Conservation (phyloP, 371 early-diverging fungal species). For the Mucor sp. region DNA sequence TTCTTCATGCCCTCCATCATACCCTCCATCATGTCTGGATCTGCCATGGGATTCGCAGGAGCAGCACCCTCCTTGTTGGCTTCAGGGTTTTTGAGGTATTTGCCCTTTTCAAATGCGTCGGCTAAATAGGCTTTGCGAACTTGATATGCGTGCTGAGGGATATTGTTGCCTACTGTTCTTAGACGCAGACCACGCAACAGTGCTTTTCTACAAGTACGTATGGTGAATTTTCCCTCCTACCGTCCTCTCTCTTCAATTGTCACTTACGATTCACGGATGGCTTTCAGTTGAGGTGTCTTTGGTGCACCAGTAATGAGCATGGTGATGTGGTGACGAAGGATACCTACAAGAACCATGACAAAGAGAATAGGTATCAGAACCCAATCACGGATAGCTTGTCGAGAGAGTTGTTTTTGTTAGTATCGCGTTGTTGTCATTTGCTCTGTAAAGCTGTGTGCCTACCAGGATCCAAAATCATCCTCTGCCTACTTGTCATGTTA, state of each 20-base stretch:
- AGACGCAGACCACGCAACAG: slow-evolving; percentile 74
- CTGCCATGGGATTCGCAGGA: slow-evolving; percentile 82
- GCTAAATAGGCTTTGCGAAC: slow-evolving; percentile 70
- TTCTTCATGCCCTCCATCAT: slow-evolving; percentile 99
- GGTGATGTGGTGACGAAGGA: slow-evolving; percentile 88
- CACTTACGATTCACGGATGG: slow-evolving; percentile 73
- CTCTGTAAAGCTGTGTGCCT: background rate
- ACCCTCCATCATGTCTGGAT: slow-evolving; percentile 91
- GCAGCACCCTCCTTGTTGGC: slow-evolving; percentile 58
- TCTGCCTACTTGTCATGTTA: slow-evolving; percentile 34
- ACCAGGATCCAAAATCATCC: slow-evolving; percentile 73
- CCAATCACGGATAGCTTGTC: slow-evolving; percentile 86
- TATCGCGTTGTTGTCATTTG: background rate
- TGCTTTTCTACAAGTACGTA: slow-evolving; percentile 74
- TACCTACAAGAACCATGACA: slow-evolving; percentile 96
- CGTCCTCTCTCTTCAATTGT: too few relatives aligned
- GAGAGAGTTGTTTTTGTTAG: background rate
- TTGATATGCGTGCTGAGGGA: slow-evolving; percentile 75
- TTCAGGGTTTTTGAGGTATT: slow-evolving; percentile 79
- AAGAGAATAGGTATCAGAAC: slow-evolving; percentile 95
- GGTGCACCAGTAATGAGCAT: slow-evolving; percentile 80
- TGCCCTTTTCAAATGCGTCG: slow-evolving; percentile 80
- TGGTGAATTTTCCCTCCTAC: too few relatives aligned
- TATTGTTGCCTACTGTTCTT: slow-evolving; percentile 65
- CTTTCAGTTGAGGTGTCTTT: slow-evolving; percentile 75